Base-by-base conservation (phyloP, 2,329 filamentous ascomycete species). In the Emergomyces orientalis region DNA sequence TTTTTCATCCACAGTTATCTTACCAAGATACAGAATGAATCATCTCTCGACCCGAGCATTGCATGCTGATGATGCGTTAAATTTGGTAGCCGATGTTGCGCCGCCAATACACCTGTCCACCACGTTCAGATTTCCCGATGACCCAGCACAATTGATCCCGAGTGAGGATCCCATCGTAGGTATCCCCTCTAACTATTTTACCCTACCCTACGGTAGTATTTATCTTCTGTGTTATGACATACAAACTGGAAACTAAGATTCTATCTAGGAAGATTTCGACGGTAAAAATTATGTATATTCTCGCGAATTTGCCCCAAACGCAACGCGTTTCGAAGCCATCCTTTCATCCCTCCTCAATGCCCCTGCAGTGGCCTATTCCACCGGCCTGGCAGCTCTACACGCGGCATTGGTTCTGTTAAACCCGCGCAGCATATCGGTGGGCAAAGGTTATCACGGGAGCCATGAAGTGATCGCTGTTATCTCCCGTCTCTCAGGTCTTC, bases 371-470 rank as follows among this genome's bases (percentile, higher is more conserved):
- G 90, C 87, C 61, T 97, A 97, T 78, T 79, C 85, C 49, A 94
- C 90, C 5, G 94, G 94, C 3, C 84, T 97, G 76, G 63, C 59
- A n/a, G 90, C 93, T 60, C 92, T 97, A 78, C 90, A 97, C 75
- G 92, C 90, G 37, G 80, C 95, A 64, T 82, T 97, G 1, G 86
- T 92, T n/a, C 86, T 86, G 71, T 78, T 96, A 8, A 91, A 95
- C 73, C 94, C 94, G 0, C 86, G 86, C 69, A 86, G 87, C 63
- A 85, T 97, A 62, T 88, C 91, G 67, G 91, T 97, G 66, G 87
- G 87, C 41, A 86, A 83, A 19, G 92, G 91, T 47, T 97, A 97
- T 77, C 94, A 97, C 77, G 94, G 94, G 69, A 96, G 90, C 76
- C 91, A 96, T 75, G 91, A 90, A 65, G 89, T 96, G 37, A 84